Evolutionary conservation across 176 grass and related monocot genomes (phyloP).

Genomic region (Pharus latifolius): DNA sequence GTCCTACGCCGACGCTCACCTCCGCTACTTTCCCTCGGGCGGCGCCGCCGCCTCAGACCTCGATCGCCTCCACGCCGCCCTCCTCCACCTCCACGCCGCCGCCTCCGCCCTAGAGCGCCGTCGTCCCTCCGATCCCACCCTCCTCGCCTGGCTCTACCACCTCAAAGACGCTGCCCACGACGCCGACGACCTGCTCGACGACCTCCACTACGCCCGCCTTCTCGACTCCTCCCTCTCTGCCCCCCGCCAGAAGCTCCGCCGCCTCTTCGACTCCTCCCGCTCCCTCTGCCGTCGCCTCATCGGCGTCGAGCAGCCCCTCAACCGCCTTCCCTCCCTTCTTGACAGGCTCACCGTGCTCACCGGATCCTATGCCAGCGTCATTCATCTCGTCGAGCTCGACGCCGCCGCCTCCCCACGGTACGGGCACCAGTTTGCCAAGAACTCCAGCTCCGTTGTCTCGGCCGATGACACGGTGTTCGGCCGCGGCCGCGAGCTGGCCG

Average conservation of each 20-base stretch:
- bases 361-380: background rate
- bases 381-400: background rate
- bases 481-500: background rate
- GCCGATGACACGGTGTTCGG: background rate
- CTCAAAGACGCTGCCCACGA: constrained; percentile 15
- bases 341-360: background rate
- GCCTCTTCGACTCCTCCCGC: background rate
- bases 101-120: constrained; percentile 9
- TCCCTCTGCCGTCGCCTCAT: background rate
- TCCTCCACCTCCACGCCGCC: background rate
- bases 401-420: background rate
- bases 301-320: constrained; percentile 2
- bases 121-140: background rate
- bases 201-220: background rate
- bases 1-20: background rate
- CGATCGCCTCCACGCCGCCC: background rate
- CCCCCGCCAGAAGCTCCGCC: background rate
- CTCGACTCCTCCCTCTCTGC: background rate
- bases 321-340: background rate
- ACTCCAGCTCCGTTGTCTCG: background rate
- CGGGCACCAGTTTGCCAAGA: background rate
- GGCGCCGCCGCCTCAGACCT: background rate
- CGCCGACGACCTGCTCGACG: constrained; percentile 24
- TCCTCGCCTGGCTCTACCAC: background rate
- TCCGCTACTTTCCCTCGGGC: background rate